Base-by-base conservation (phyloP, 75 land plant species). In the Ceratopteris richardii region DNA sequence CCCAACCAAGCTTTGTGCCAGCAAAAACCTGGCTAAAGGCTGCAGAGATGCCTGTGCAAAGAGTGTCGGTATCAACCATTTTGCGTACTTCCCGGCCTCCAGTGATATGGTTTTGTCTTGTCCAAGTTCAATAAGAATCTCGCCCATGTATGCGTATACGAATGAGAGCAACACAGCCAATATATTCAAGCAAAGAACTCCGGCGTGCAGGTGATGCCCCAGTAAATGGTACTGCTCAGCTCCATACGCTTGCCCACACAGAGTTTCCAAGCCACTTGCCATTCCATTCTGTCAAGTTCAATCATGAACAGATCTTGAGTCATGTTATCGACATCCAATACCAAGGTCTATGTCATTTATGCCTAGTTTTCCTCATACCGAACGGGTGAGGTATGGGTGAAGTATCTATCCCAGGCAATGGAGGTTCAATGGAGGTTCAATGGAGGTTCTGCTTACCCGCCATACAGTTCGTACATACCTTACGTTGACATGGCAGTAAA, bases 201-300 rank as follows among this genome's bases (percentile, higher is more conserved):
- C 88, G 1, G 83, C 42, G 51, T 88, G 94, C 57, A 88, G 58
- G 51, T 83, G 80, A 4, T 83, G 60, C 1, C 87, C 90, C 23
- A 86, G 66, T 77, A 86, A 65, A 63, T 61, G 54, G 42, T 77
- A 66, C 52, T 71, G 73, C 52, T 57, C 23, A 29, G 83, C 87
- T 16, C 90, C 90, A 58, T 57, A 86, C 0, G 90, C 90, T 57
- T 86, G 90, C 0, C 90, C 90, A 14, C 86, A 79, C 27, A 88
- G 63, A 7, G 90, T 88, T 61, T 88, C 94, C 7, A 88, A 57
- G 13, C 84, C 83, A 29, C 86, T 85, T 43, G 79, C 94, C 90
- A 86, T 86, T 0, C 90, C 90, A 14, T 77, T 26, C 90, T 83
- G 68, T 21, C 50, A 33, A n/a, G 22, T 4, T n/a, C 50, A 46